Conservation (phyloP, 2,329 filamentous ascomycete genomes). For the Verticillium longisporum region DNA sequence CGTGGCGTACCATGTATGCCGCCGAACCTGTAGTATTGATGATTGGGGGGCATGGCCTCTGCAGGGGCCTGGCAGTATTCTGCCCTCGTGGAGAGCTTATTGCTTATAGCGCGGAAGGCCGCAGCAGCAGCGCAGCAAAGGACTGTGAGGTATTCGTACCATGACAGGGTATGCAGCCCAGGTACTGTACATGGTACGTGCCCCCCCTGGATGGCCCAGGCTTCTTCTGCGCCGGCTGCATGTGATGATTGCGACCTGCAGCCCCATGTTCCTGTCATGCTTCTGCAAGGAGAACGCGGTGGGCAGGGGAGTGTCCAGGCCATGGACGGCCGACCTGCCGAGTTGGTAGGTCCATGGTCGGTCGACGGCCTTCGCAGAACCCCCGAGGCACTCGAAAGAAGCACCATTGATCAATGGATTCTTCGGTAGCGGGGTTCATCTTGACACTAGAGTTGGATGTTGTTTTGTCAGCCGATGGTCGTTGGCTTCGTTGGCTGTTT, state of each 20-base stretch:
- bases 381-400: neutral
- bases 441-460: too few species aligned
- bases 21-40: neutral
- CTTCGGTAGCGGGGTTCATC: too few species aligned
- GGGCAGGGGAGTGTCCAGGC: neutral
- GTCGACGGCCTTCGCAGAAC: neutral
- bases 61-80: too few species aligned
- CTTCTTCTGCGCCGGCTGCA: neutral
- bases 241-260: neutral
- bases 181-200: neutral
- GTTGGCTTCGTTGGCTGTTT: neutral
- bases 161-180: too few species aligned
- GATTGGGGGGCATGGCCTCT: neutral
- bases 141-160: too few species aligned
- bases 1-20: neutral
- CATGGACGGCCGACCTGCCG: neutral
- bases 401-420: neutral
- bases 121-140: too few species aligned
- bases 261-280: neutral
- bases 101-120: neutral
- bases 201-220: neutral
- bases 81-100: neutral
- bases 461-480: neutral
- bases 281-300: too few species aligned
- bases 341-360: neutral